These are phyloP conservation scores for Mrakia blollopis DNA, from an alignment of 768 basidiomycete species.

Conservation along the genomic window DNA sequence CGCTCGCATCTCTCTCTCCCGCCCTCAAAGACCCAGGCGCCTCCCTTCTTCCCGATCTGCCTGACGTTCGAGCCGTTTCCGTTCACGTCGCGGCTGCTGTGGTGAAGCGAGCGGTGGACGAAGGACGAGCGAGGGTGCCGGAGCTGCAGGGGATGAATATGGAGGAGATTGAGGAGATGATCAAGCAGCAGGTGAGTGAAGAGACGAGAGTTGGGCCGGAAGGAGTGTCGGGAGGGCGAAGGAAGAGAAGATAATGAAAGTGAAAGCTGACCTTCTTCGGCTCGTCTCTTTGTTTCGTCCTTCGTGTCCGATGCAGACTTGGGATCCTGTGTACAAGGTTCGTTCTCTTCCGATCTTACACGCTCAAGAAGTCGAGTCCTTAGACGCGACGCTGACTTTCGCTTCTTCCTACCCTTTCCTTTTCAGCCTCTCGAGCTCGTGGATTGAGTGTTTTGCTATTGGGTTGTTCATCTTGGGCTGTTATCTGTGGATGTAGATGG, in stretches of 20 bases:
- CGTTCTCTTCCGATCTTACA: neutral
- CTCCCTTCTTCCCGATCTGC: slow-evolving; percentile 70
- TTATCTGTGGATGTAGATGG: neutral
- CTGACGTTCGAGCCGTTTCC: slow-evolving; percentile 65
- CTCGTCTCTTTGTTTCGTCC: neutral
- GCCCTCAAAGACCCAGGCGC: slow-evolving; percentile 64
- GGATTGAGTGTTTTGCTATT: neutral
- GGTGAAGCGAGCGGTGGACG: slow-evolving; percentile 67
- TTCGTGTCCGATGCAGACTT: neutral
- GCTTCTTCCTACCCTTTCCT: neutral
- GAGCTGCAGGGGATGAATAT: slow-evolving; percentile 31
- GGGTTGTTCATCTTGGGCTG: neutral
- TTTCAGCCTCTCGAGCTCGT: slow-evolving; percentile 12
- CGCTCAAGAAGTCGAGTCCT: too few relatives aligned
- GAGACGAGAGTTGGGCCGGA: too few relatives aligned
- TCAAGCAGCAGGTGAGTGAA: slow-evolving; percentile 4
- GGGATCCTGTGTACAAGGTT: slow-evolving; percentile 12
- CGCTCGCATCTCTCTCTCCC: slow-evolving; percentile 71
- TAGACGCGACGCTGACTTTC: neutral
- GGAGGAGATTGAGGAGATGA: slow-evolving; percentile 29
- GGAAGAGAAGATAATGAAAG: neutral
- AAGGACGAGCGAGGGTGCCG: slow-evolving; percentile 49
- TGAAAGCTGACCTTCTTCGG: neutral
- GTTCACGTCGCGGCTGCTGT: slow-evolving; percentile 79
- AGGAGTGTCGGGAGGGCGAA: too few relatives aligned